These are phyloP conservation scores for Dorcoceras hygrometricum DNA, from an alignment of 257 asterid species.

Conservation along the genomic window DNA sequence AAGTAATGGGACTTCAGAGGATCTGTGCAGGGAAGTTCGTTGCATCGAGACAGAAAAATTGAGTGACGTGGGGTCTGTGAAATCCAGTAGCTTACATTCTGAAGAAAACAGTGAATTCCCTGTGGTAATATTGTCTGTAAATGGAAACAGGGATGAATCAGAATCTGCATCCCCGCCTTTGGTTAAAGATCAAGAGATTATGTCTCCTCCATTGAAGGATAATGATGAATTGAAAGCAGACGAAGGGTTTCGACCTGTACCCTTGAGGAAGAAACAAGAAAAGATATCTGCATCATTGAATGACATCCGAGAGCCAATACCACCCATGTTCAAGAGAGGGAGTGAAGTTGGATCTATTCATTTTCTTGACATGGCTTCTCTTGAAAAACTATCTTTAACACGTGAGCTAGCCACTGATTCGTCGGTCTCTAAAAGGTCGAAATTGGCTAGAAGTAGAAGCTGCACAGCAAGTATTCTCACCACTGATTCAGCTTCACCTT, in stretches of 20 bases:
- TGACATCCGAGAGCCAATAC: constrained; percentile 21
- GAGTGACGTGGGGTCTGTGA: constrained; percentile 28
- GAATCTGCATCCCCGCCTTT: constrained; percentile 30
- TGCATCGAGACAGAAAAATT: constrained; percentile 61
- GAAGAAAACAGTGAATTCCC: constrained; percentile 33
- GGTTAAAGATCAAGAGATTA: constrained; percentile 23
- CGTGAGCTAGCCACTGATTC: constrained; percentile 35
- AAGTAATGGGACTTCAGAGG: constrained; percentile 66
- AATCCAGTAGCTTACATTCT: constrained; percentile 16
- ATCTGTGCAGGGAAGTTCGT: constrained; percentile 75
- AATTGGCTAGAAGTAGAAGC: constrained; percentile 65
- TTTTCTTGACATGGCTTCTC: constrained; percentile 35
- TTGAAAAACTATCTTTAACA: constrained; percentile 36
- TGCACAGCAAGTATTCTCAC: constrained; percentile 50
- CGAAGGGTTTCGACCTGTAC: constrained; percentile 8
- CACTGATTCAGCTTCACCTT: constrained; percentile 37
- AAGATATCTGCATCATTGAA: constrained; percentile 21
- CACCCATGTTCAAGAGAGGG: neutral
- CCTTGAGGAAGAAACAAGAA: constrained; percentile 33
- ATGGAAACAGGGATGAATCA: constrained; percentile 18
- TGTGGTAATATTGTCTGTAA: constrained; percentile 18
- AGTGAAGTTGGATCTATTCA: constrained; percentile 6
- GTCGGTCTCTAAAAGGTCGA: constrained; percentile 33
- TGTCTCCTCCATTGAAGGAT: constrained; percentile 29
- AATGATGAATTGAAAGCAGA: constrained; percentile 34